phyloP scores from a whole-genome alignment of 345 rosid genomes.

The Populus davidiana region DNA sequence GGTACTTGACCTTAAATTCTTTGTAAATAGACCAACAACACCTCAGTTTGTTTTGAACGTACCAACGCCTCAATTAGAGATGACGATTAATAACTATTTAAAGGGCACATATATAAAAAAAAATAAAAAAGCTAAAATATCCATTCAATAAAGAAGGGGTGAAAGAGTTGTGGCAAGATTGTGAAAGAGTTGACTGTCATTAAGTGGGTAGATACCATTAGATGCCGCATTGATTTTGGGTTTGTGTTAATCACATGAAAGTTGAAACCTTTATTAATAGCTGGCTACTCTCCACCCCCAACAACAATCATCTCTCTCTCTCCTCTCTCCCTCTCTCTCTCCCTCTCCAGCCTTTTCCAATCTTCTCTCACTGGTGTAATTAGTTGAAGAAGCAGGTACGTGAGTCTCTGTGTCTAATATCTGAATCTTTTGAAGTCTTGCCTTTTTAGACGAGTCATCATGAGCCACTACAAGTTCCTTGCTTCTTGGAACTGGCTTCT shows the following conservation, averaged over 20 bases:
- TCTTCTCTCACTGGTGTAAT: background rate
- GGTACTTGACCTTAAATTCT: too few species aligned
- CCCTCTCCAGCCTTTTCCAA: background rate
- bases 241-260: background rate
- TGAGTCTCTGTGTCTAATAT: conserved; percentile 1
- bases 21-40: too few species aligned
- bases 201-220: background rate
- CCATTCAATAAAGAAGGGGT: background rate
- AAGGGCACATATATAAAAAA: too few species aligned
- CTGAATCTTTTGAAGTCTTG: background rate
- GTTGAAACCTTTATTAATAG: background rate
- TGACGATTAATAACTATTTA: too few species aligned
- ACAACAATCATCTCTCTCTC: background rate
- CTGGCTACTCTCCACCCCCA: background rate
- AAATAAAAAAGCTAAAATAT: background rate
- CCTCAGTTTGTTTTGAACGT: too few species aligned
- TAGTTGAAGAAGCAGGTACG: background rate
- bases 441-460: background rate
- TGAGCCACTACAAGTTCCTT: background rate
- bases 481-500: background rate
- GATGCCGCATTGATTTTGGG: background rate
- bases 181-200: background rate
- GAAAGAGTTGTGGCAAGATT: background rate
- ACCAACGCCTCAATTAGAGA: too few species aligned
- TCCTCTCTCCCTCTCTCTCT: background rate